Conservation (phyloP, 495 filamentous ascomycete species). For the Talaromyces ruber region DNA sequence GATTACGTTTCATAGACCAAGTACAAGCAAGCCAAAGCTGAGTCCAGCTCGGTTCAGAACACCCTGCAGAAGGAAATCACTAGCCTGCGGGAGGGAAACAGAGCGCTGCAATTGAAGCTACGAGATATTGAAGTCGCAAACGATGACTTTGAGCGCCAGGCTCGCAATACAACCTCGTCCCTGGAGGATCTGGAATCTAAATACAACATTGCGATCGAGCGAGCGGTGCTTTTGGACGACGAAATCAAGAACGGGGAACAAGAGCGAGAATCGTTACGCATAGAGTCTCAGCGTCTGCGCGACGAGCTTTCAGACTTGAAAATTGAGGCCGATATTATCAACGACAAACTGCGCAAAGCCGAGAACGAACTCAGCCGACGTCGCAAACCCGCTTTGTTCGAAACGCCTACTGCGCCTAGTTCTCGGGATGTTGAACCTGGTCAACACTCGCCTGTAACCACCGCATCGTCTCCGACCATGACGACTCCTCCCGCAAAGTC, state of each 20-base stretch:
- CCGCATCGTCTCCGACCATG: conserved; percentile 64
- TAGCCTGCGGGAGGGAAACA: conserved; percentile 70
- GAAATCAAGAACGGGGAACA: conserved; percentile 85
- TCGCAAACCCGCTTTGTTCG: conserved; percentile 42
- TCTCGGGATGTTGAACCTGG: conserved; percentile 45
- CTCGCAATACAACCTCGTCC: conserved; percentile 86
- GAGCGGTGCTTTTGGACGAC: conserved; percentile 87
- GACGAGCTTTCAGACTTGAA: conserved; percentile 89
- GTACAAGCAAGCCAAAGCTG: conserved; percentile 88
- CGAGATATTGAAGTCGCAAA: conserved; percentile 96
- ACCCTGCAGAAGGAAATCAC: conserved; percentile 94
- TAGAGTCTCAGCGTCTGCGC: conserved; percentile 77
- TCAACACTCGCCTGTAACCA: conserved; percentile 50
- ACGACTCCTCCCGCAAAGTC: conserved; percentile 63
- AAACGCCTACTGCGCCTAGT: conserved; percentile 33
- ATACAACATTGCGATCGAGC: conserved; percentile 88
- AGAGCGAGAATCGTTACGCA: conserved; percentile 78
- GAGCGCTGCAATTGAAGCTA: conserved; percentile 71
- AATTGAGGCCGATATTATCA: conserved; percentile 88
- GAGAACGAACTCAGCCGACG: conserved; percentile 45
- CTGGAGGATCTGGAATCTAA: conserved; percentile 96
- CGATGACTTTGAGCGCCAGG: conserved; percentile 95
- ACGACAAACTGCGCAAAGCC: conserved; percentile 76
- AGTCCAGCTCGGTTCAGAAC: conserved; percentile 75
- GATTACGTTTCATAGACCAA: conserved; percentile 55